Evolutionary conservation across 305 asterid genomes (phyloP), one percentile per base, ranked within the genome.

Genomic region (Fraxinus ornus): DNA sequence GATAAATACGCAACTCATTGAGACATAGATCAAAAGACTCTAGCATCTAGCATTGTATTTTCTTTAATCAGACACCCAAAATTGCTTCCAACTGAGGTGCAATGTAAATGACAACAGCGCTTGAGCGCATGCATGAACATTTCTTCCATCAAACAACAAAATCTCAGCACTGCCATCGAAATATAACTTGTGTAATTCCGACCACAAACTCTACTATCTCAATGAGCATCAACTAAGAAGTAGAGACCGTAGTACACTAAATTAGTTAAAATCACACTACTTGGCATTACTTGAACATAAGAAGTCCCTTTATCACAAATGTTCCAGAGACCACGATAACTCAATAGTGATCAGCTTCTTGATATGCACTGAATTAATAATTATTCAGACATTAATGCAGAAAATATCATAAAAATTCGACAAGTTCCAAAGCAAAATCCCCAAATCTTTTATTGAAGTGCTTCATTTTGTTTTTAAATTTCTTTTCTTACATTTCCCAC

Each of bases 351-450:
- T 35, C 77, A n/a, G 75, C 28, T 55, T 39, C 32, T 21, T 36
- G 37, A 39, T 21, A n/a, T 75, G 57, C 62, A 76, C 52, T n/a
- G 62, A 72, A 32, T 28, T n/a, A 57, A 71, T 77, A 21, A 36
- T 47, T 9, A 76, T 28, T 76, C 36, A 76, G 12, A 22, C 57
- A 49, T 30, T 26, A 28, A 49, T 24, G 66, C 39, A 19, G 26
- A 22, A 80, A 62, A 62, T 36, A 35, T 70, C 81, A 82, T 66
- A 79, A 80, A 80, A 17, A 79, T 35, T 39, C 28, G 32, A 79
- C 33, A 85, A 75, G 30, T 41, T 55, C 84, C 33, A 52, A 13
- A 36, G 12, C 33, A 57, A 82, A 82, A 80, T 64, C 83, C 32
- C 22, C 52, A 84, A 81, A 64, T 68, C 66, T 28, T 82, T 73